Evolutionary conservation across 2,329 filamentous ascomycete species (phyloP).

Genomic region (Neonectria hederae): DNA sequence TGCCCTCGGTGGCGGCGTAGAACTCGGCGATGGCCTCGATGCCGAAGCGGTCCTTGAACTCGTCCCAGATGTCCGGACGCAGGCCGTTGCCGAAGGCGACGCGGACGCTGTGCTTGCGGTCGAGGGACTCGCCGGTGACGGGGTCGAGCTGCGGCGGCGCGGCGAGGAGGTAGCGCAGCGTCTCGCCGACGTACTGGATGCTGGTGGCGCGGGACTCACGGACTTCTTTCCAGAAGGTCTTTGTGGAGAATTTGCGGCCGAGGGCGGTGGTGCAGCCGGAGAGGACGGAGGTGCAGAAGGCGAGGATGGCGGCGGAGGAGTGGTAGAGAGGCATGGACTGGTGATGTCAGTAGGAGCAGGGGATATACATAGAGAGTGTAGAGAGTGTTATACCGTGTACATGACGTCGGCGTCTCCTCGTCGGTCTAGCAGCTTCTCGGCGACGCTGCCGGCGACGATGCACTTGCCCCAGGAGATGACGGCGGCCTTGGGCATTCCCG

Average conservation of each 20-base stretch:
- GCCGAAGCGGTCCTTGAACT: constrained; percentile 82
- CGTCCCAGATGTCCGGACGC: constrained; percentile 85
- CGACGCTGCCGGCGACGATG: constrained; percentile 54
- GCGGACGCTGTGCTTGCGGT: constrained; percentile 77
- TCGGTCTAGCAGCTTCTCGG: constrained; percentile 63
- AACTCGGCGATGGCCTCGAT: constrained; percentile 81
- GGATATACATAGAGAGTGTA: too few relatives aligned
- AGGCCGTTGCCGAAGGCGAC: constrained; percentile 86
- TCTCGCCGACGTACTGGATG: constrained; percentile 90
- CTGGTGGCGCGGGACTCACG: constrained; percentile 75
- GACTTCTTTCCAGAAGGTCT: constrained; percentile 80
- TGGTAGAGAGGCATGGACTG: constrained; percentile 92
- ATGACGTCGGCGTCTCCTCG: constrained; percentile 70
- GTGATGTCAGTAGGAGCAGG: background rate
- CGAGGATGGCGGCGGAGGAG: constrained; percentile 78
- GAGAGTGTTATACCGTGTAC: constrained; percentile 73
- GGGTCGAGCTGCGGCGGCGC: constrained; percentile 71
- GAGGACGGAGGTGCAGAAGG: constrained; percentile 68
- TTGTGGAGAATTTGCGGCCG: constrained; percentile 80
- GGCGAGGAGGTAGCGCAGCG: constrained; percentile 81
- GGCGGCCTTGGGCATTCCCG: constrained; percentile 82
- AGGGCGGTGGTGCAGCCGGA: constrained; percentile 74
- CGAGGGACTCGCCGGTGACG: constrained; percentile 71
- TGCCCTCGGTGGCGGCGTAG: constrained; percentile 81
- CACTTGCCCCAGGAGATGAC: constrained; percentile 79